Evolutionary conservation across 2,329 filamentous ascomycete genomes (phyloP).

Genomic region (Arthrobotrys sphaeroides): DNA sequence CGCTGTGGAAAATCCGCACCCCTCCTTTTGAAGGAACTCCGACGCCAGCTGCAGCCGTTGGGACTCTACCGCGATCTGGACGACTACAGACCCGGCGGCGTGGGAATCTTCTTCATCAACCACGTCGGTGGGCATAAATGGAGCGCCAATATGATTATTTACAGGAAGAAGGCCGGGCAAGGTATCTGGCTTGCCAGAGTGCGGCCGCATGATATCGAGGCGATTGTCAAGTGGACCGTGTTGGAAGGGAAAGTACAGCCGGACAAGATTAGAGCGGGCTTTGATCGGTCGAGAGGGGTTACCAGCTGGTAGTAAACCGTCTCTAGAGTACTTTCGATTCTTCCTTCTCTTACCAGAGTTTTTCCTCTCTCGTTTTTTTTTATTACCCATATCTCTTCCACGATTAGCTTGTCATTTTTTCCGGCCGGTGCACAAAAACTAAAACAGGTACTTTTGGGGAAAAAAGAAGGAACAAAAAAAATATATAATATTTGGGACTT

Average conservation of each 20-base stretch:
- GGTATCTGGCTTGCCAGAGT: slow-evolving; percentile 58
- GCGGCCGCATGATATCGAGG: slow-evolving; percentile 63
- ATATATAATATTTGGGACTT: no score
- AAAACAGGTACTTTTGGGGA: background rate
- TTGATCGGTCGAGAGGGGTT: slow-evolving; percentile 81
- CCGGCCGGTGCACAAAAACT: background rate
- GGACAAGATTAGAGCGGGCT: slow-evolving; percentile 86
- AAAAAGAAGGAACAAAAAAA: background rate
- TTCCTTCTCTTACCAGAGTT: background rate
- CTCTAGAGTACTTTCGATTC: no score
- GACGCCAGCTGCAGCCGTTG: slow-evolving; percentile 84
- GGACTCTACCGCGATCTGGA: slow-evolving; percentile 86
- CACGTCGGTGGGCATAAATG: slow-evolving; percentile 98
- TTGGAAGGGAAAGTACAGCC: slow-evolving; percentile 95
- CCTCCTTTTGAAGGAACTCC: slow-evolving; percentile 84
- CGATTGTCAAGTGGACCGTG: slow-evolving; percentile 86
- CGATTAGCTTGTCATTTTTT: background rate
- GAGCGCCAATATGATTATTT: slow-evolving; percentile 91
- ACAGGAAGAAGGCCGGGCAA: slow-evolving; percentile 67
- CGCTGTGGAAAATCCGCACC: slow-evolving; percentile 95
- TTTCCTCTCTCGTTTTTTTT: background rate
- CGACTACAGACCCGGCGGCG: slow-evolving; percentile 87
- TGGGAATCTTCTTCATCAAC: slow-evolving; percentile 94
- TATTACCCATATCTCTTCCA: background rate
- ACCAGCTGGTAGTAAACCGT: slow-evolving; percentile 88